These are phyloP conservation scores for Nephelium lappaceum DNA, from an alignment of 345 rosid species.

Conservation along the genomic window DNA sequence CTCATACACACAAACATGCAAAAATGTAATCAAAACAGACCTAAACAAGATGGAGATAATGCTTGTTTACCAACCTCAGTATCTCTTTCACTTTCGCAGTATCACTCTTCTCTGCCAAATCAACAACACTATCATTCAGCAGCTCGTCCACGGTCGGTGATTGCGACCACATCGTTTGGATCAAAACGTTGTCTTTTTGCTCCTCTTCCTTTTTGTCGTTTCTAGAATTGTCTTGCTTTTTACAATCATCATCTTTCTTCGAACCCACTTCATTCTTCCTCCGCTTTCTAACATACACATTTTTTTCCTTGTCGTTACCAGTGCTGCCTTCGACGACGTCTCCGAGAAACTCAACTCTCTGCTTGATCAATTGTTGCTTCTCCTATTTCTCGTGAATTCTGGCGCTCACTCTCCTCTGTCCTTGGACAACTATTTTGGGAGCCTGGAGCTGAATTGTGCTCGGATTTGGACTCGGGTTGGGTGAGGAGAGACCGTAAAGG, in stretches of 20 bases:
- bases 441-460: background rate
- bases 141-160: constrained; percentile 1
- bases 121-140: constrained; percentile 10
- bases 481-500: background rate
- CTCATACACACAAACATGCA: background rate
- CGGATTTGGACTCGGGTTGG: background rate
- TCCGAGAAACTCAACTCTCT: constrained; percentile 39
- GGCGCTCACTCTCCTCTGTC: constrained; percentile 37
- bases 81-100: constrained; percentile 65
- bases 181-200: background rate
- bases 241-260: background rate
- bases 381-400: constrained; percentile 44
- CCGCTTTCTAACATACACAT: constrained; percentile 6
- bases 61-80: constrained; percentile 74
- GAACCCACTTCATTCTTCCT: constrained; percentile 1
- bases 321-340: background rate
- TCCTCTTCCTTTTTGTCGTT: background rate
- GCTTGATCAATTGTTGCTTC: constrained; percentile 46
- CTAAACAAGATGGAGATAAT: constrained; percentile 82
- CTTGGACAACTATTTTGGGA: constrained; percentile 14
- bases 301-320: constrained; percentile 11
- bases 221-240: constrained; percentile 17
- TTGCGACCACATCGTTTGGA: background rate
- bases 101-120: constrained; percentile 44
- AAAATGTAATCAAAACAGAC: constrained; percentile 28